A percentile compares a stretch with the other conserved stretches of the same genome.
These are phyloP conservation scores for Carpinus viminea DNA, from an alignment of 306 rosid species.

Conservation along the genomic window DNA sequence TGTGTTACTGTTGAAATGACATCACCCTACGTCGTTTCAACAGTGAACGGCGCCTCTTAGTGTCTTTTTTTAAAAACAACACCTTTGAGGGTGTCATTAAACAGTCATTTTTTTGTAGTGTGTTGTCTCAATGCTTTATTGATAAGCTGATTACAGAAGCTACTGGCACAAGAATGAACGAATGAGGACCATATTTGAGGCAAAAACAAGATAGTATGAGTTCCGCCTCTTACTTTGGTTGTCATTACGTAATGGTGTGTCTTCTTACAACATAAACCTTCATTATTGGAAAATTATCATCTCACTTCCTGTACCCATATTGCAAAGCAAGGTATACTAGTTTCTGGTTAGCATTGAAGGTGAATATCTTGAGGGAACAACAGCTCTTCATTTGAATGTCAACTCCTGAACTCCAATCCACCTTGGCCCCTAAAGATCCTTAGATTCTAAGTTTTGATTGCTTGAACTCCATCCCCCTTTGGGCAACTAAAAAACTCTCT, in stretches of 20 bases:
- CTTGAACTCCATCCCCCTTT: background rate
- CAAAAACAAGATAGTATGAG: background rate
- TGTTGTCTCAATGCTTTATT: background rate
- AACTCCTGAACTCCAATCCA: background rate
- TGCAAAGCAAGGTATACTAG: background rate
- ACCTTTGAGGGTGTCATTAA: too few relatives aligned
- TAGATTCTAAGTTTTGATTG: background rate
- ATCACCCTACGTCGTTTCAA: too few relatives aligned
- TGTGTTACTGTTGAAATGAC: too few relatives aligned
- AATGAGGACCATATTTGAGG: background rate
- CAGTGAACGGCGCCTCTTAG: too few relatives aligned
- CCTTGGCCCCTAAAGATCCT: background rate
- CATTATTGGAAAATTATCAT: background rate
- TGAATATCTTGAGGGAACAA: background rate
- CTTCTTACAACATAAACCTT: background rate
- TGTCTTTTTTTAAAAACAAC: too few relatives aligned
- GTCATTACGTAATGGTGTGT: background rate
- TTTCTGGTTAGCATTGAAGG: background rate
- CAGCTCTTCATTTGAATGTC: background rate
- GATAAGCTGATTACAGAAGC: background rate
- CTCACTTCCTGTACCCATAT: constrained; percentile 1
- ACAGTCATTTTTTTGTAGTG: too few relatives aligned
- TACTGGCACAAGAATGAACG: background rate
- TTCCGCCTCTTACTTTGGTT: background rate
- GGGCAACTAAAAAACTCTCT: too few relatives aligned